Conservation (phyloP, 768 basidiomycete species). For the Panaeolus cyanescens region DNA sequence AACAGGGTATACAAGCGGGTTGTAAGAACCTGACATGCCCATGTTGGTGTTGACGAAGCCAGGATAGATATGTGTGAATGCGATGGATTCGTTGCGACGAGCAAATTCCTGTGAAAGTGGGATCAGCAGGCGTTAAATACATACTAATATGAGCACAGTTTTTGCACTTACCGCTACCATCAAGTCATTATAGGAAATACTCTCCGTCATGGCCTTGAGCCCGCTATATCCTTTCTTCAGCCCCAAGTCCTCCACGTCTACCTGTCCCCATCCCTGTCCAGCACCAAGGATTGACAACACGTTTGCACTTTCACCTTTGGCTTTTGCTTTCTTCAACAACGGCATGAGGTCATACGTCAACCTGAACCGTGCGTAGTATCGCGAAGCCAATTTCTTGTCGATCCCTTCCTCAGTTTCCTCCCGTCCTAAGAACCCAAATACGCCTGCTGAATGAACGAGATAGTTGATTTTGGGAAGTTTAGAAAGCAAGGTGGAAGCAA, state of each 20-base stretch:
- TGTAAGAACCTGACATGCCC: constrained; percentile 6
- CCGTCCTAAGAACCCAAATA: constrained; percentile 29
- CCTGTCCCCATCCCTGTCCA: constrained; percentile 18
- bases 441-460: constrained; percentile 39
- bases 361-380: constrained; percentile 42
- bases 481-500: constrained; percentile 27
- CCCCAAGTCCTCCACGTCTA: constrained; percentile 40
- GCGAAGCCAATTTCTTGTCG: constrained; percentile 37
- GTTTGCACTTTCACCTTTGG: constrained; percentile 37
- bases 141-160: no score
- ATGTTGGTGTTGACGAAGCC: constrained; percentile 37
- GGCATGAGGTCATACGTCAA: constrained; percentile 41
- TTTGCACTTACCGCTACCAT: constrained; percentile 37
- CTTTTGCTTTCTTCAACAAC: constrained; percentile 33
- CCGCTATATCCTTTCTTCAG: constrained; percentile 34
- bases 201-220: constrained; percentile 23
- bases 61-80: constrained; percentile 45
- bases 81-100: constrained; percentile 37
- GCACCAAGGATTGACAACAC: constrained; percentile 38
- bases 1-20: background rate
- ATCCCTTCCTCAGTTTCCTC: constrained; percentile 44
- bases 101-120: constrained; percentile 36
- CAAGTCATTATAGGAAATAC: constrained; percentile 37
- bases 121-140: no score
- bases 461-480: constrained; percentile 41